phyloP scores from a whole-genome alignment of 2,329 filamentous ascomycete species.

The Fusarium sublunatum region DNA sequence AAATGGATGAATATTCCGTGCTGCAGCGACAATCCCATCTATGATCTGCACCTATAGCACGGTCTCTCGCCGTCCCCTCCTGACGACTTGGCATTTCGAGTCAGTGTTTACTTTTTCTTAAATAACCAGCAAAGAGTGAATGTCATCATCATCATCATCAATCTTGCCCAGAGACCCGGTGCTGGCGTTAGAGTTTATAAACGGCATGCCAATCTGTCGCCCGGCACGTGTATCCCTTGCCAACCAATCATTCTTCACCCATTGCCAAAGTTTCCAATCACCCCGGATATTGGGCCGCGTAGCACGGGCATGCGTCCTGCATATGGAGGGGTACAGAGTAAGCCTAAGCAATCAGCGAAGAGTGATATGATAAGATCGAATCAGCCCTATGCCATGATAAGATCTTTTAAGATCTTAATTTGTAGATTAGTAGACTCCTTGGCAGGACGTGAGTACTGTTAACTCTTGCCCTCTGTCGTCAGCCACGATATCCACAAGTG shows the following conservation, averaged over 20 bases:
- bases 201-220: conserved; percentile 28
- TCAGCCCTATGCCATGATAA: neutral
- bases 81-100: neutral
- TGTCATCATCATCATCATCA: neutral
- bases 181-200: conserved; percentile 7
- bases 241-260: conserved; percentile 19
- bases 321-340: neutral
- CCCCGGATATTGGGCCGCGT: conserved; percentile 28
- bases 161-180: neutral
- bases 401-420: neutral
- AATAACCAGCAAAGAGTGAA: neutral
- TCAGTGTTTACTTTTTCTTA: neutral
- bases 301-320: neutral
- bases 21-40: conserved; percentile 1
- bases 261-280: conserved; percentile 16
- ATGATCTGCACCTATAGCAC: conserved; percentile 3
- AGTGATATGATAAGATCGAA: neutral
- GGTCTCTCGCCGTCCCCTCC: conserved; percentile 6
- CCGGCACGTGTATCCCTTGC: conserved; percentile 8
- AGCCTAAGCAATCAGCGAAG: neutral
- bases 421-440: neutral
- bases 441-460: neutral
- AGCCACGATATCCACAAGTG: too few species aligned
- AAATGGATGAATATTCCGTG: conserved; percentile 16
- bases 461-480: too few species aligned